These are phyloP conservation scores for Clonostachys rhizophaga DNA, from an alignment of 2,329 filamentous ascomycete species.

Conservation along the genomic window DNA sequence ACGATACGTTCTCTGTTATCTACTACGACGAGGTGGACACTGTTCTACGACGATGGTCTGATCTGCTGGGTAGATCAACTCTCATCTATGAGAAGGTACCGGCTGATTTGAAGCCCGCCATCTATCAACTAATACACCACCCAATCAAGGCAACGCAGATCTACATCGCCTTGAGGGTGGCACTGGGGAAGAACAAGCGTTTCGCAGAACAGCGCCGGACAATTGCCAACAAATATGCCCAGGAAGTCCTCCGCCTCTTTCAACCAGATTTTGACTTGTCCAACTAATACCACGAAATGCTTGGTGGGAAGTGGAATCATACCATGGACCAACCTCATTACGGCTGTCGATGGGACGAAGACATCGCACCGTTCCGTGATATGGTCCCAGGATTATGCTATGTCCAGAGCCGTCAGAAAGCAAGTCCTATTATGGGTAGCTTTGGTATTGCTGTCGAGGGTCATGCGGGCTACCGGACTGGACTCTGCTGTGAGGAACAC, in stretches of 20 bases:
- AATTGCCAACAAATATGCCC: conserved; percentile 28
- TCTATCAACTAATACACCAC: conserved; percentile 53
- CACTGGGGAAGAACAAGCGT: conserved; percentile 30
- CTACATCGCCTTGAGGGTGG: conserved; percentile 37
- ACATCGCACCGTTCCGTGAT: conserved; percentile 50
- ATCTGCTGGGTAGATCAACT: conserved; percentile 35
- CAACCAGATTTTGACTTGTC: conserved; percentile 34
- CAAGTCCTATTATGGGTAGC: conserved; percentile 50
- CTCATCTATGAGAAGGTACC: conserved; percentile 39
- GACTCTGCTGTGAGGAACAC: conserved; percentile 46
- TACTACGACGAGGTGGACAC: conserved; percentile 62
- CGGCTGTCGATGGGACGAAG: conserved; percentile 43
- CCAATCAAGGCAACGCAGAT: conserved; percentile 48
- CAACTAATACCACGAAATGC: conserved; percentile 32
- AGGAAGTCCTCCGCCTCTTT: conserved; percentile 28
- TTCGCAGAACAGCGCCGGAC: conserved; percentile 40
- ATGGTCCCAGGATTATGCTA: conserved; percentile 48
- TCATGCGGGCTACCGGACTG: conserved; percentile 50
- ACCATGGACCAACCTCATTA: conserved; percentile 45
- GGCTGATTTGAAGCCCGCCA: conserved; percentile 44
- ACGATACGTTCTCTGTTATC: conserved; percentile 27
- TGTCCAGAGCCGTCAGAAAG: conserved; percentile 42
- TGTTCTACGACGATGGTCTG: conserved; percentile 30
- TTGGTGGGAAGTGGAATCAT: conserved; percentile 48
- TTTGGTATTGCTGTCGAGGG: conserved; percentile 63